These are phyloP conservation scores for Mucor piriformis DNA, from an alignment of 371 early-diverging fungal species.

Conservation along the genomic window DNA sequence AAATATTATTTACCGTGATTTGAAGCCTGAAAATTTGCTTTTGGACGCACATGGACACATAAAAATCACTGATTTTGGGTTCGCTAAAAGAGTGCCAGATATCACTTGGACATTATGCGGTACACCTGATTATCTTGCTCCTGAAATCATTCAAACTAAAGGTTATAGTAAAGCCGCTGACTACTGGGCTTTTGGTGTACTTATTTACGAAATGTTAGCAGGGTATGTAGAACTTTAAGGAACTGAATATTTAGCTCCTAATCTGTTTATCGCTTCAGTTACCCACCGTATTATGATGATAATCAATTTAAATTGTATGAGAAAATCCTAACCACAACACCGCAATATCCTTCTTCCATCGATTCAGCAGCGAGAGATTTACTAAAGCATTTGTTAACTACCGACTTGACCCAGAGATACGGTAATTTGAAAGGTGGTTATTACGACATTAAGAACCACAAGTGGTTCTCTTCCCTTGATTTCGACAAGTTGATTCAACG, in stretches of 20 bases:
- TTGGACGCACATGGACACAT: constrained; percentile 94
- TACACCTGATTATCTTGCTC: constrained; percentile 97
- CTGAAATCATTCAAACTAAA: constrained; percentile 89
- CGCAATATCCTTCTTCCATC: constrained; percentile 83
- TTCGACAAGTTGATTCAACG: constrained; percentile 63
- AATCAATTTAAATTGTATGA: constrained; percentile 92
- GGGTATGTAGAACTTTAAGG: too few relatives aligned
- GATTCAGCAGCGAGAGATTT: constrained; percentile 87
- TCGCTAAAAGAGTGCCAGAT: constrained; percentile 91
- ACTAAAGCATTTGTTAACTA: constrained; percentile 78
- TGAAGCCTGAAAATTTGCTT: constrained; percentile 95
- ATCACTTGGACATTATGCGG: constrained; percentile 98
- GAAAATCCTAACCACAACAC: constrained; percentile 82
- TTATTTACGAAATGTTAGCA: constrained; percentile 90
- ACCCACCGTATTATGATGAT: constrained; percentile 95
- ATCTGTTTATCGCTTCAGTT: constrained; percentile 27
- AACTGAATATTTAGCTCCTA: not conserved
- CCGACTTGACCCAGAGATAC: constrained; percentile 84
- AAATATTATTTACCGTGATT: constrained; percentile 92
- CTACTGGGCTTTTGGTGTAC: constrained; percentile 92
- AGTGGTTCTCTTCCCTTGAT: constrained; percentile 74
- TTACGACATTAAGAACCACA: constrained; percentile 70
- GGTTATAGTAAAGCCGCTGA: constrained; percentile 92
- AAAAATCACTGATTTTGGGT: constrained; percentile 99
- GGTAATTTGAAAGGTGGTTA: constrained; percentile 85